Evolutionary conservation across 257 asterid genomes (phyloP).

Genomic region (Solanum lignicaule): DNA sequence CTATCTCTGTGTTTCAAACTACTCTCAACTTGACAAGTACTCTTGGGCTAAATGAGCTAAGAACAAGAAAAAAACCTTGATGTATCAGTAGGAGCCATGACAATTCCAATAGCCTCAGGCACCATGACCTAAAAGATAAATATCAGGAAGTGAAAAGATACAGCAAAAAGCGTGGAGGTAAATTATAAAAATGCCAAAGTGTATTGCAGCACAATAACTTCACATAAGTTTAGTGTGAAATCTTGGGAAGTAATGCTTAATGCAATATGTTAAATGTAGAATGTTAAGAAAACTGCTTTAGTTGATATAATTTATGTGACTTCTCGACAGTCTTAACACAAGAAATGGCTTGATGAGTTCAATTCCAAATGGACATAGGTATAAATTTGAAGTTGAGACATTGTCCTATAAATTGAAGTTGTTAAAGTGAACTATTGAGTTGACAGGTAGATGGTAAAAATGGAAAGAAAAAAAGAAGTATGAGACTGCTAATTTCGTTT

Average conservation of each 20-base stretch:
- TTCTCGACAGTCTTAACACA: neutral
- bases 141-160: neutral
- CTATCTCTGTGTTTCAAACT: neutral
- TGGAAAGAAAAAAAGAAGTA: neutral
- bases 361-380: neutral
- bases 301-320: neutral
- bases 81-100: constrained; percentile 39
- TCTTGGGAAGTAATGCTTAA: neutral
- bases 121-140: constrained; percentile 31
- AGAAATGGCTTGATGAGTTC: neutral
- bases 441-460: neutral
- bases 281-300: neutral
- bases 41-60: neutral
- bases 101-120: constrained; percentile 48
- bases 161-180: neutral
- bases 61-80: constrained; percentile 18
- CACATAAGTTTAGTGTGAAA: neutral
- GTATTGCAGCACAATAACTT: neutral
- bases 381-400: neutral
- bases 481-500: neutral
- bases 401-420: neutral
- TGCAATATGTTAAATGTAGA: neutral
- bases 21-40: neutral
- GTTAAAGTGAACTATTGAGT: neutral
- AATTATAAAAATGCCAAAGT: neutral